phyloP scores from a whole-genome alignment of 73 alveolate species.

The Tetrahymena borealis region DNA sequence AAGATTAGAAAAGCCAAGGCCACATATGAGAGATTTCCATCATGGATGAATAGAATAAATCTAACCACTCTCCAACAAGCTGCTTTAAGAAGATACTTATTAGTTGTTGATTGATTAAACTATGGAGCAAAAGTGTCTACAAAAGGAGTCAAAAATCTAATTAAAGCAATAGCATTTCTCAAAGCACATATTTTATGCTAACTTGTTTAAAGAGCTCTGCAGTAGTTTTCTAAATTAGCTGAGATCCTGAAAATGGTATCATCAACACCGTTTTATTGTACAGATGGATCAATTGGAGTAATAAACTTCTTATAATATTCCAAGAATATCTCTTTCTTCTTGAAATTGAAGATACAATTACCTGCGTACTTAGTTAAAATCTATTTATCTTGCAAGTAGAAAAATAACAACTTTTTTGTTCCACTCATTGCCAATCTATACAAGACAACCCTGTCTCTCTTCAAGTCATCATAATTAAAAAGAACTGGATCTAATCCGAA shows the following conservation, averaged over 20 bases:
- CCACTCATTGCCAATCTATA: not conserved
- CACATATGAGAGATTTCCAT: not conserved
- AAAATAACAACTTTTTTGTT: not conserved
- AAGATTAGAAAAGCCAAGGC: not conserved
- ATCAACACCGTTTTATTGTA: not conserved
- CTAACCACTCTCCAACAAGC: not conserved
- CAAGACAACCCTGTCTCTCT: not conserved
- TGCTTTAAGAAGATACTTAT: not conserved
- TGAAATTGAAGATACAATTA: not conserved
- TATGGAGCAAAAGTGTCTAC: not conserved
- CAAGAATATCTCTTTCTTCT: not conserved
- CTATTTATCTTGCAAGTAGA: not conserved
- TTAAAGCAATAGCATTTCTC: not conserved
- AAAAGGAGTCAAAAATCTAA: not conserved
- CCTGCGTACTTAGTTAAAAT: not conserved
- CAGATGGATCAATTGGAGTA: not conserved
- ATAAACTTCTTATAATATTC: not conserved
- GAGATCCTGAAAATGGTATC: not conserved
- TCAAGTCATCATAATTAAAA: not conserved
- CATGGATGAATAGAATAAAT: not conserved
- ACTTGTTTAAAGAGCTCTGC: not conserved
- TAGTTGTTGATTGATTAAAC: not conserved
- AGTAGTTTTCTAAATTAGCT: not conserved
- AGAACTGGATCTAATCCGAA: not conserved
- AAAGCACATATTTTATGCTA: not conserved